Percentiles rank a stretch among this genome's conserved stretches.
Conservation (phyloP, 148 eudicot genomes). For the Polygonum maritimum region DNA sequence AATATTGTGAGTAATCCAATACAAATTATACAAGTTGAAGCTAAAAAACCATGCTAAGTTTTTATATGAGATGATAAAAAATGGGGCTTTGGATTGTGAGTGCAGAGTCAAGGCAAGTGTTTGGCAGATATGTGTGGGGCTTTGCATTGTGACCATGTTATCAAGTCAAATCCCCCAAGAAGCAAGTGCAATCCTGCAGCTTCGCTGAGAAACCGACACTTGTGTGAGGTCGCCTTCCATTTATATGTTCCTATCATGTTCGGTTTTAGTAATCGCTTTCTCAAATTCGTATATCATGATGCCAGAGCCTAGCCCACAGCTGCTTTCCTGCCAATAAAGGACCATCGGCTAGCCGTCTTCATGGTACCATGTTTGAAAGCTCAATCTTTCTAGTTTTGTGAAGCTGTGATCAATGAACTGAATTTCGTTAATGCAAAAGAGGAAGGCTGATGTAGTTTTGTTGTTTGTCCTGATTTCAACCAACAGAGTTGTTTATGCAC, state of each 20-base stretch:
- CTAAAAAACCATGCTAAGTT: too few species aligned
- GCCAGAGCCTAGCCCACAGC: conserved; percentile 73
- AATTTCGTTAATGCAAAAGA: too few species aligned
- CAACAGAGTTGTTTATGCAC: conserved; percentile 65
- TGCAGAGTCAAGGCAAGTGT: conserved; percentile 77
- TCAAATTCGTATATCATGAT: conserved; percentile 11
- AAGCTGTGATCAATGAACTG: too few species aligned
- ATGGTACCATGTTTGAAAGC: conserved; percentile 34
- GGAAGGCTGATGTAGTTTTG: too few species aligned
- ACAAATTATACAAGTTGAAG: too few species aligned
- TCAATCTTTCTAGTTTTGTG: too few species aligned
- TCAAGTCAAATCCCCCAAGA: conserved; percentile 37
- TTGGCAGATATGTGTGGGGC: conserved; percentile 91
- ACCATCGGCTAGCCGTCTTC: conserved; percentile 76
- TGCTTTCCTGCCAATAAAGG: conserved; percentile 75
- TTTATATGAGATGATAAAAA: too few species aligned
- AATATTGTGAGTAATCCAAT: conserved; percentile 43
- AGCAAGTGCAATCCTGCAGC: conserved; percentile 89
- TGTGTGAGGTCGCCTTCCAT: conserved; percentile 69
- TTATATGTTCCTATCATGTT: neutral
- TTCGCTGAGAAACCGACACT: conserved; percentile 62
- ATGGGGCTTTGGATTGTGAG: neutral
- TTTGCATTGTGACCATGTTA: conserved; percentile 72
- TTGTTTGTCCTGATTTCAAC: conserved; percentile 3
- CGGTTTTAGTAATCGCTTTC: neutral